Base-by-base conservation (phyloP, 2,329 filamentous ascomycete genomes). In the Microsporum ferrugineum region DNA sequence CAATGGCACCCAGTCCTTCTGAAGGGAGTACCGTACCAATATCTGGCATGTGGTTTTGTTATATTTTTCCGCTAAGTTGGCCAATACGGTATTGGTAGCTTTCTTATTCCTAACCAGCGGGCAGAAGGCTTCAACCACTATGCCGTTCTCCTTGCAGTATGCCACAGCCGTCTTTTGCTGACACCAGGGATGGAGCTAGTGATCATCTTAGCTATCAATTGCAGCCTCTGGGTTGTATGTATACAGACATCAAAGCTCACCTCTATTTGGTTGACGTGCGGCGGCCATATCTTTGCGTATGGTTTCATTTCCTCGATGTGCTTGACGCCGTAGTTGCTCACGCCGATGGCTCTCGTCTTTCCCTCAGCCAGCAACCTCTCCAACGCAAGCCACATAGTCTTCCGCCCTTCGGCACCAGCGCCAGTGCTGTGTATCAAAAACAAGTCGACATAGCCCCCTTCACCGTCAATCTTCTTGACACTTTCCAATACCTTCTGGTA, bases 21-120 rank as follows among this genome's bases (percentile, higher is more conserved):
- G 88, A 73, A 95, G 72, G 66, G 87, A 88, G 81, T 89, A 96
- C 64, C 90, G 81, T 57, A 95, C 76, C 68, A 96, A 73, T 7
- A 95, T 76, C 78, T 95, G 91, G 7, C 88, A 87, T 62, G 87
- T 83, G 5, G 83, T 83, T 76, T 87, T 91, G 65, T 79, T 79
- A 71, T 94, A 83, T 76, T 90, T 91, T 67, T 86, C 77, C 0
- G 85, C 83, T 61, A 95, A 74, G 12, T 78, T 78, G 62, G 81
- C 79, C 36, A 94, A 76, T 10, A 81, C 82, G 64, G 82, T 76
- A 65, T 95, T 87, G 45, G 85, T 83, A 64, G 85, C 84, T 66
- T 89, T 86, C 75, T 87, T 77, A 61, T 88, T 91, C 51, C 83
- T 78, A n/a, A 85, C 78, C 4, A 82, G 72, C 1, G 79, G 79